Conservation (phyloP, 2,329 filamentous ascomycete species). For the Hymenotorrendiella dingleyae region DNA sequence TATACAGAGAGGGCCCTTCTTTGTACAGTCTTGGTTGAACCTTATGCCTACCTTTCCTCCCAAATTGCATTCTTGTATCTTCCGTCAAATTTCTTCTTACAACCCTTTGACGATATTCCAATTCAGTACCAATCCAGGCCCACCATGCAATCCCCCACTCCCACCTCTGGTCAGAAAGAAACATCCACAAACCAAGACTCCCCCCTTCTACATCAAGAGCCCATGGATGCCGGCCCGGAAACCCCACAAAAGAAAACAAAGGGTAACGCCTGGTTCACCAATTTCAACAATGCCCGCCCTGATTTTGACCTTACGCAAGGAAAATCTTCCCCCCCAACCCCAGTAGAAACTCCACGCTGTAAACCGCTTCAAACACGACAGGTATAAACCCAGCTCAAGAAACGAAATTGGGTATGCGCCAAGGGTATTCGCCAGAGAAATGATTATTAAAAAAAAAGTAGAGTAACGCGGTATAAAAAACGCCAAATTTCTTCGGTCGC, state of each 20-base stretch:
- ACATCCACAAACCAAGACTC: constrained; percentile 6
- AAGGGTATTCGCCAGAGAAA: constrained; percentile 10
- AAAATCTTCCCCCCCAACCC: too few relatives aligned
- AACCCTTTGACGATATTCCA: neutral
- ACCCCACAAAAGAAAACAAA: neutral
- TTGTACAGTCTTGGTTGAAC: constrained; percentile 11
- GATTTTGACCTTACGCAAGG: too few relatives aligned
- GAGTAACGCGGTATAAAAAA: neutral
- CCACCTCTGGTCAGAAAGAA: constrained; percentile 18
- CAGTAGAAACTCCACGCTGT: constrained; percentile 8
- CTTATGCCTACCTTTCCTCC: neutral
- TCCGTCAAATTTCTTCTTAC: neutral
- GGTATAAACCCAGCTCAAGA: neutral
- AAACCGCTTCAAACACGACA: constrained; percentile 1
- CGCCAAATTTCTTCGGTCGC: constrained; percentile 6
- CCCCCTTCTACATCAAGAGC: constrained; percentile 1
- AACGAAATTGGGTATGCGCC: constrained; percentile 5
- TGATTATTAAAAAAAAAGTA: neutral
- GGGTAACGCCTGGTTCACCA: too few relatives aligned
- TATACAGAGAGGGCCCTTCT: neutral
- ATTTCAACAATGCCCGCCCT: too few relatives aligned
- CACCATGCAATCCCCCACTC: constrained; percentile 21
- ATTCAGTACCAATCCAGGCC: too few relatives aligned
- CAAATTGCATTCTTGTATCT: constrained; percentile 1
- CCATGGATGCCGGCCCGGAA: neutral